A percentile compares a stretch with the other conserved stretches of the same genome.
Conservation (phyloP, 495 filamentous ascomycete species). For the Penicillium canescens region DNA sequence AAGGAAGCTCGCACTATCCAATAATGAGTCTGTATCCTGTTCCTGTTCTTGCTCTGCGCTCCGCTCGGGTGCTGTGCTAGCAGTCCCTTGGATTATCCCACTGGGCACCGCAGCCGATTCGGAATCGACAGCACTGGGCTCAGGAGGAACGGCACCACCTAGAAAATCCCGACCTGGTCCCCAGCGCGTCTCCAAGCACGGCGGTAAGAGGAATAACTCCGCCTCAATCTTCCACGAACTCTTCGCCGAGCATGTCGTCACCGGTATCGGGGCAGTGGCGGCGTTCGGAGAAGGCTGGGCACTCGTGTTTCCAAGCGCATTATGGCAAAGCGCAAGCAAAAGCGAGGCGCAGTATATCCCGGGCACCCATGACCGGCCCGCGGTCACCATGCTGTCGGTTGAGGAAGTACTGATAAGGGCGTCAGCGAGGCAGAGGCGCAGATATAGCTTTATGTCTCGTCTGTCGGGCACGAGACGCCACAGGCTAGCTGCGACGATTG, state of each 20-base stretch:
- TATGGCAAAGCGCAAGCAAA: conserved; percentile 6
- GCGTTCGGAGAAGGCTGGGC: conserved; percentile 8
- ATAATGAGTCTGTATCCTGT: conserved; percentile 63
- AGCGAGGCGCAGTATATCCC: conserved; percentile 9
- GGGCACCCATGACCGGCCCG: conserved; percentile 12
- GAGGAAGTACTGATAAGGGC: neutral
- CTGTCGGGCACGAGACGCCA: neutral
- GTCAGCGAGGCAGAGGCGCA: neutral
- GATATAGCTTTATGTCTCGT: conserved; percentile 4
- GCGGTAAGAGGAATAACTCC: conserved; percentile 14
- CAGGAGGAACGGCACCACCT: neutral
- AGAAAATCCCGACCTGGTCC: conserved; percentile 3
- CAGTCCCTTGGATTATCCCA: neutral
- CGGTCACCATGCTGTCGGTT: conserved; percentile 17
- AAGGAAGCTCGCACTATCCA: conserved; percentile 85
- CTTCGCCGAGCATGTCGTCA: conserved; percentile 14
- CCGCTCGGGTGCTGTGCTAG: conserved; percentile 6
- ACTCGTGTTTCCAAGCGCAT: conserved; percentile 4
- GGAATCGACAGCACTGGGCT: neutral
- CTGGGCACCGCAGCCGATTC: conserved; percentile 7
- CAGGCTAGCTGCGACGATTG: neutral
- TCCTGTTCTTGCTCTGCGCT: conserved; percentile 41
- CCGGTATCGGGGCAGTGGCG: neutral
- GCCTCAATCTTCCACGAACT: conserved; percentile 21
- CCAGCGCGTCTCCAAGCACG: conserved; percentile 20